Evolutionary conservation across 2,329 filamentous ascomycete genomes (phyloP), one percentile per base, ranked within the genome.

Genomic region (Fusarium caatingaense): DNA sequence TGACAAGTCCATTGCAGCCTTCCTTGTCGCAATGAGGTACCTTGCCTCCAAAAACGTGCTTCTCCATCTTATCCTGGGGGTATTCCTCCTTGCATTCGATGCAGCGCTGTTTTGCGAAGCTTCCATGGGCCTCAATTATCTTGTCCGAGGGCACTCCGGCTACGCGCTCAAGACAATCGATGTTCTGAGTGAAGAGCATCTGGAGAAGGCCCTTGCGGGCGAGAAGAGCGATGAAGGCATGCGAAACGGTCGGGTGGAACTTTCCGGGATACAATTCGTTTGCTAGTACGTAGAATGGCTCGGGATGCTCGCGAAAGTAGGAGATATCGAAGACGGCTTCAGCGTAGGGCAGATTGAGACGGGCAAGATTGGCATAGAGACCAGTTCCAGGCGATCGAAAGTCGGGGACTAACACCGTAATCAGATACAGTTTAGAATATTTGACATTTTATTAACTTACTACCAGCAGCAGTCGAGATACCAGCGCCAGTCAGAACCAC

Each of bases 121-220:
- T 97, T 47, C 96, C 96, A 79, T 99, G 96, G 0, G 96, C 96
- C 80, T 98, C 95, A 32, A 99, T 86, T 51, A 99, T 94, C 79
- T 88, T 90, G 4, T 95, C 89, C 0, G 83, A 86, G 0, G 94
- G 92, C 1, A 99, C 90, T 27, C 96, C 96, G 15, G 95, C 96
- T 72, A 88, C 86, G 23, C 94, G 89, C 81, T 99, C 96, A 15
- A 99, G 86, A 75, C 94, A 97, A 82, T 99, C 96, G 72, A 99
- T 98, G 77, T 99, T 99, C 78, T 99, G 96, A 1, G 96, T 98
- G 80, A 98, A 99, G 56, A 96, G 88, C 84, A 94, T 96, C 71
- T 91, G 83, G 25, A 99, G 83, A 42, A 95, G 83, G 6, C 88
- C 89, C 81, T 97, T 97, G 64, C 90, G 84, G 60, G 94, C 87